Evolutionary conservation across 305 asterid genomes (phyloP).

Genomic region (Fraxinus ornus): DNA sequence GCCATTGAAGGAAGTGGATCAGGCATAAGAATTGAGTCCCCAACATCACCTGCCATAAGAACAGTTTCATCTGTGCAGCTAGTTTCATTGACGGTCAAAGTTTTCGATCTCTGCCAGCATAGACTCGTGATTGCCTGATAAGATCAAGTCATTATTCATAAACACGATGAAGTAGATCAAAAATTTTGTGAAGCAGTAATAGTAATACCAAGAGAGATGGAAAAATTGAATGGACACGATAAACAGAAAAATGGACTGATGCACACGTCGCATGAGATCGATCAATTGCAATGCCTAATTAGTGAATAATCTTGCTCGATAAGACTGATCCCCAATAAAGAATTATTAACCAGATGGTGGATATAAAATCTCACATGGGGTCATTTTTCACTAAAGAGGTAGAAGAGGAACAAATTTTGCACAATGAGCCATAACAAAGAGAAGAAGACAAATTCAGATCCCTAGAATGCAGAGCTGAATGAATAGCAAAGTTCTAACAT

Average conservation of each 20-base stretch:
- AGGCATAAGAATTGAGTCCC: conserved; percentile 93
- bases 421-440: background rate
- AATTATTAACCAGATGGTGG: background rate
- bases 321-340: background rate
- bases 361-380: background rate
- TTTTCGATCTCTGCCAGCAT: conserved; percentile 96
- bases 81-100: conserved; percentile 61
- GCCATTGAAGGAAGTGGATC: conserved; percentile 91
- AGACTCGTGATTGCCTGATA: conserved; percentile 86
- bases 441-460: background rate
- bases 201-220: background rate
- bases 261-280: background rate
- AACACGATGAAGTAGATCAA: conserved; percentile 8
- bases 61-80: conserved; percentile 70
- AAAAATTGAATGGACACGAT: background rate
- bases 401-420: background rate
- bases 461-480: background rate
- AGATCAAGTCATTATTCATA: conserved; percentile 25
- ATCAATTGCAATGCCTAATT: background rate
- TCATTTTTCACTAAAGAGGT: background rate
- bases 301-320: background rate
- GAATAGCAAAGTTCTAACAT: background rate
- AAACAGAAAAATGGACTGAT: background rate
- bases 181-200: conserved; percentile 7
- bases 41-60: conserved; percentile 81